phyloP scores from a whole-genome alignment of 345 rosid species.

The Kernera saxatilis region DNA sequence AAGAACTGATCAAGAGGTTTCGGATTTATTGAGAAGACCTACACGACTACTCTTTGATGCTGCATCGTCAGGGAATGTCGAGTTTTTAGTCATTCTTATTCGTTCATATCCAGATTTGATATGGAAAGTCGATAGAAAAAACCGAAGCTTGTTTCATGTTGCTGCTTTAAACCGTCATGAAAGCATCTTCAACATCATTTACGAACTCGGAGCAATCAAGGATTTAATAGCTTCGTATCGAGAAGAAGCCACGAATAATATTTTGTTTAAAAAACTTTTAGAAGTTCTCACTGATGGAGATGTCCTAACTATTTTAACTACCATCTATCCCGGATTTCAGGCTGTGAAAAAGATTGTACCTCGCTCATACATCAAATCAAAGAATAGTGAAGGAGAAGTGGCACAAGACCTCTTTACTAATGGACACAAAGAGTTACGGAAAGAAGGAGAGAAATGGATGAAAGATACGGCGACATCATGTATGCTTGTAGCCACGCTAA shows the following conservation, averaged over 20 bases:
- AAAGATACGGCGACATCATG: conserved; percentile 30
- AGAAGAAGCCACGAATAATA: background rate
- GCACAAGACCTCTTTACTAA: background rate
- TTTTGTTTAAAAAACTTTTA: no score
- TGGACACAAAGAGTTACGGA: background rate
- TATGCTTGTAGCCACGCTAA: conserved; percentile 32
- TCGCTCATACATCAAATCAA: background rate
- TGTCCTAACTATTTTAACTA: background rate
- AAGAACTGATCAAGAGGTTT: background rate
- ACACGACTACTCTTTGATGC: background rate
- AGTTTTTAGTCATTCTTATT: background rate
- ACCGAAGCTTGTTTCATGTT: background rate
- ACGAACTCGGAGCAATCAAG: background rate
- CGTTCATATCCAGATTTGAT: background rate
- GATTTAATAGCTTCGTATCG: background rate
- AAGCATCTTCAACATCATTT: background rate
- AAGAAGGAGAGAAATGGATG: conserved; percentile 38
- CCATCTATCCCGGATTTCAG: background rate
- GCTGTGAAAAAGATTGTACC: background rate
- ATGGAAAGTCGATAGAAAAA: background rate
- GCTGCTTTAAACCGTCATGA: background rate
- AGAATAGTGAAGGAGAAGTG: background rate
- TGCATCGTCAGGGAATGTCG: background rate
- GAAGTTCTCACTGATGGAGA: no score
- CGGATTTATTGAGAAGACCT: background rate